phyloP scores from a whole-genome alignment of 1,139 yeast genomes.

The Magnusiomyces fungicola region DNA sequence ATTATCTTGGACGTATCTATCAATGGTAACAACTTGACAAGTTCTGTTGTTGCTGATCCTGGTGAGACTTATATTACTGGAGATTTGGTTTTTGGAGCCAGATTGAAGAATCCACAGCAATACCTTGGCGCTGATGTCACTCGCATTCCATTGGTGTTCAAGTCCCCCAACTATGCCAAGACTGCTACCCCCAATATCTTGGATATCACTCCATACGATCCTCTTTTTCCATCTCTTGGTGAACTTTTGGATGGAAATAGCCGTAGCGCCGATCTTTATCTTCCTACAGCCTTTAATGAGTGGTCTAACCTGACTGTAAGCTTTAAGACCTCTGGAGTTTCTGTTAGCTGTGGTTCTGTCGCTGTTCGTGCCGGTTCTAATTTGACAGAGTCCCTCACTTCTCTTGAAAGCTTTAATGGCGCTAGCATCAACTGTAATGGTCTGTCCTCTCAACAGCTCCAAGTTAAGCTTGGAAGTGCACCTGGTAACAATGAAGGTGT shows the following conservation, averaged over 20 bases:
- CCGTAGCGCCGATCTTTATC: background rate
- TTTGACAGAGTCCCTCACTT: background rate
- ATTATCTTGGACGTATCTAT: background rate
- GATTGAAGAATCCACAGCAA: slow-evolving; percentile 6
- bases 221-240: background rate
- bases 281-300: background rate
- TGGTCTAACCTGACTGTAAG: slow-evolving; percentile 1
- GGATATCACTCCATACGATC: background rate
- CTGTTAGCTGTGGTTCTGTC: background rate
- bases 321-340: background rate
- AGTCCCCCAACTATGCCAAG: background rate
- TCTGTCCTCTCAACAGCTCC: background rate
- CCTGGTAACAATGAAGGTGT: background rate
- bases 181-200: background rate
- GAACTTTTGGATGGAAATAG: background rate
- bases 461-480: background rate
- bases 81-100: slow-evolving; percentile 4
- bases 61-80: slow-evolving; percentile 3
- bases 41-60: slow-evolving; percentile 6
- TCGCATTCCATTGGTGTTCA: background rate
- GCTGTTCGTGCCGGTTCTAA: background rate
- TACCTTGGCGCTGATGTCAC: background rate
- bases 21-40: slow-evolving; percentile 5
- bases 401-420: background rate
- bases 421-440: background rate